Evolutionary conservation across 1,284 basidiomycete species (phyloP), one percentile per base, ranked within the genome.

Genomic region (Marasmius fiardii): DNA sequence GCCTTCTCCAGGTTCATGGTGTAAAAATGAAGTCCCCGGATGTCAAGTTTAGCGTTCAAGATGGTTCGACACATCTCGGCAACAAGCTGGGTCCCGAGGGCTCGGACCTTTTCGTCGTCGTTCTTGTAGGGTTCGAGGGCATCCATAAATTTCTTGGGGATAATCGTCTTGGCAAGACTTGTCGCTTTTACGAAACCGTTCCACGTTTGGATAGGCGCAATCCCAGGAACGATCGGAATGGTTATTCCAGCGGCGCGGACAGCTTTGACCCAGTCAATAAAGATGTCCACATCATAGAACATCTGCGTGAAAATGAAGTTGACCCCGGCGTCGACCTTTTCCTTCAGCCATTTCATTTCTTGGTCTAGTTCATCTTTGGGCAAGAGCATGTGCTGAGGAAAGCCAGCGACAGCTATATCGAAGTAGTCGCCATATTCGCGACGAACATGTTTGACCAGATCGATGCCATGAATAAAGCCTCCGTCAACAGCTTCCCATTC

Each of bases 1-100:
- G 90, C 96, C 73, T 91, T 97, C 73, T 98, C 97, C 51, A 99
- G 76, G 70, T 99, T 99, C 85, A 99, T 91, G 56, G 96, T 99
- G 74, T 98, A 99, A 68, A 99, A 92, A 71, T 99, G 96, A 60
- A 98, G 74, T 4, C 92, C 93, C 44, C 83, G 83, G 65, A 95
- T 90, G 10, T 87, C 95, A 35, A 94, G 80, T 55, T 86, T 81
- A 39, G 87, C 85, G n/a, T 77, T 74, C 57, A 96, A 74, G 62
- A 96, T 93, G 58, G 78, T 78, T 55, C 86, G 78, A 67, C 93
- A 95, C 87, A 95, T 90, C 16, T 94, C 92, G 20, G 89, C 90
- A 20, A 96, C 92, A 24, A 95, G 79, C 70, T 86, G 90, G 20
- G 86, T 95, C 12, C 95, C 95, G 59, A 95, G 80, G 65, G 87